These are phyloP conservation scores for Yamadazyma dendronema DNA, from an alignment of 1,139 yeast genomes.

Conservation along the genomic window DNA sequence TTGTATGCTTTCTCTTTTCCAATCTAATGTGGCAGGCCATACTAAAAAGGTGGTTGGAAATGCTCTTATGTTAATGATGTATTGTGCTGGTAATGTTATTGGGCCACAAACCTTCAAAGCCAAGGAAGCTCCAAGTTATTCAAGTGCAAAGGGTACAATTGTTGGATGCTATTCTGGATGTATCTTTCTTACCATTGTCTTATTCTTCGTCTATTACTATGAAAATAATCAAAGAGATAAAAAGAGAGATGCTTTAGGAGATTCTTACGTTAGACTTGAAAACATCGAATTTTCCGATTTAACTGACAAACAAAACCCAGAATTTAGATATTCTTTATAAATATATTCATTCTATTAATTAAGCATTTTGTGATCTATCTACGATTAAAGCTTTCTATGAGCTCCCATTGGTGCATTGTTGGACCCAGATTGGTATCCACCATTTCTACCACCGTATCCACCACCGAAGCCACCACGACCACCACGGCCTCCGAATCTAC, in stretches of 20 bases:
- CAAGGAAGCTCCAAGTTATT: constrained; percentile 51
- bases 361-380: constrained; percentile 1
- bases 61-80: constrained; percentile 38
- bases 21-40: constrained; percentile 21
- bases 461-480: constrained; percentile 23
- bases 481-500: constrained; percentile 30
- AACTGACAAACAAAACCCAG: constrained; percentile 59
- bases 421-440: constrained; percentile 28
- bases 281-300: constrained; percentile 60
- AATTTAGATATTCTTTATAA: constrained; percentile 10
- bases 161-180: constrained; percentile 12
- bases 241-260: constrained; percentile 4
- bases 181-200: constrained; percentile 3
- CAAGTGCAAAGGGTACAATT: constrained; percentile 39
- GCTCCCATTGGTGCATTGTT: constrained; percentile 30
- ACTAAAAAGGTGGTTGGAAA: constrained; percentile 23
- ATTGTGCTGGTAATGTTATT: constrained; percentile 63
- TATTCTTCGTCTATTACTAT: constrained; percentile 6
- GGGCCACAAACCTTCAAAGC: constrained; percentile 69
- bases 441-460: constrained; percentile 28
- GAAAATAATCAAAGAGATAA: constrained; percentile 13
- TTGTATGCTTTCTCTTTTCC: constrained; percentile 13
- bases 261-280: constrained; percentile 19
- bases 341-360: neutral
- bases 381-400: constrained; percentile 28